Base-by-base conservation (phyloP, 2,329 filamentous ascomycete species). In the Periglandula ipomoeae region DNA sequence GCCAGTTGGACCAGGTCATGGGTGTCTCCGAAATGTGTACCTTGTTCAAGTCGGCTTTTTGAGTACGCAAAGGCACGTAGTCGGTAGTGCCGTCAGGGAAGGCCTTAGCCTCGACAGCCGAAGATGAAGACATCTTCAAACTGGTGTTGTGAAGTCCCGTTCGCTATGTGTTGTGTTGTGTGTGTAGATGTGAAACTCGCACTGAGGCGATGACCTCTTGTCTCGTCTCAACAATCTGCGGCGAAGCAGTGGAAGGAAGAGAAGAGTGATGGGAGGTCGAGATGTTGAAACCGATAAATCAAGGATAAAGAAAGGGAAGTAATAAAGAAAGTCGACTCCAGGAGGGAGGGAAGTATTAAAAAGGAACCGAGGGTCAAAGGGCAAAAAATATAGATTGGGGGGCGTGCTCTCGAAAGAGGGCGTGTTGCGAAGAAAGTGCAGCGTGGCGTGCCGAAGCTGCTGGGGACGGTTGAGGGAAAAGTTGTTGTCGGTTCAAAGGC, bases 11-110 rank as follows among this genome's bases (percentile, higher is more conserved):
- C 68, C 75, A 77, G 52, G 87, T 95, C 59, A 94, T 84, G 50
- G 86, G 85, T 54, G 80, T 79, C 55, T 94, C 89, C 55, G 87
- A 82, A 69, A 95, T 93, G 69, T 95, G 89, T 61, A 84, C 78
- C 72, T 94, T 95, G 73, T 84, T 73, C 50, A 65, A 39, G 52
- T 82, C 78, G 56, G 70, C 68, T 62, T 70, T 73, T 26, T 53
- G 52, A 48, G 58, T 60, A 44, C 74, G 73, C 42, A 73, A 65
- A 51, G 75, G 75, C 58, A 74, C 69, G 64, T 77, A 76, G 57
- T 79, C 76, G 53, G 69, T 73, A 45, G 75, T 79, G 65, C 75
- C 76, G 59, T 79, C 76, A 24, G 69, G 65, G 54, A 72, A 69
- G 60, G 67, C 64, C 52, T 67, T 63, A 52, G 69, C 68, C 64